Evolutionary conservation across 495 filamentous ascomycete genomes (phyloP).

Genomic region (Hypoxylon perforatum): DNA sequence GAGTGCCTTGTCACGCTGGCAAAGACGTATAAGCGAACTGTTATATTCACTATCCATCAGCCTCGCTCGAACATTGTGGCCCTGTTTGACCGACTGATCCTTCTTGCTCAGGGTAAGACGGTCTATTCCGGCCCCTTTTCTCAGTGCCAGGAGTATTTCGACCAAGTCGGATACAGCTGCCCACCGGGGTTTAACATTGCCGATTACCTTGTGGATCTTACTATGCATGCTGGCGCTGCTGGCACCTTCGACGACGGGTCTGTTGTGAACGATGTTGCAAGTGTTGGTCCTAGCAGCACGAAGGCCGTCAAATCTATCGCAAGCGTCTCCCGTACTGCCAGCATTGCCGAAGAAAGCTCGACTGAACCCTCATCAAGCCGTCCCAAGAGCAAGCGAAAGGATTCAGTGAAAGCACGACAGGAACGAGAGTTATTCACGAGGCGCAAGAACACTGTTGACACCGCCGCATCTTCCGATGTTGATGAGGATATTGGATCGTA

Average conservation of each 20-base stretch:
- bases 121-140: slow-evolving; percentile 94
- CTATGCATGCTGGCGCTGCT: slow-evolving; percentile 81
- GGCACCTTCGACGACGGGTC: slow-evolving; percentile 62
- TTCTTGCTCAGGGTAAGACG: slow-evolving; percentile 87
- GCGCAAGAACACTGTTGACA: slow-evolving; percentile 72
- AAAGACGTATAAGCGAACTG: slow-evolving; percentile 94
- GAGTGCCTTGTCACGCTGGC: slow-evolving; percentile 95
- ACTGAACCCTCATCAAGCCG: slow-evolving; percentile 59
- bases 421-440: slow-evolving; percentile 91
- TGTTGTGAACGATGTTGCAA: slow-evolving; percentile 70
- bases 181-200: slow-evolving; percentile 99
- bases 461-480: slow-evolving; percentile 73
- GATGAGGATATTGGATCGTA: slow-evolving; percentile 69
- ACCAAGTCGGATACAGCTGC: slow-evolving; percentile 87
- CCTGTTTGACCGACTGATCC: slow-evolving; percentile 92
- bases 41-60: slow-evolving; percentile 98
- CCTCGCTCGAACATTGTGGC: slow-evolving; percentile 99
- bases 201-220: slow-evolving; percentile 95
- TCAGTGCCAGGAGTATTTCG: slow-evolving; percentile 92
- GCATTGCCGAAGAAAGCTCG: slow-evolving; percentile 68
- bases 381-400: slow-evolving; percentile 72
- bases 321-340: slow-evolving; percentile 74
- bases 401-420: slow-evolving; percentile 83
- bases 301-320: slow-evolving; percentile 91
- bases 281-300: slow-evolving; percentile 86